Evolutionary conservation across 1,284 basidiomycete species (phyloP).

Genomic region (Ganoderma leucocontextum): DNA sequence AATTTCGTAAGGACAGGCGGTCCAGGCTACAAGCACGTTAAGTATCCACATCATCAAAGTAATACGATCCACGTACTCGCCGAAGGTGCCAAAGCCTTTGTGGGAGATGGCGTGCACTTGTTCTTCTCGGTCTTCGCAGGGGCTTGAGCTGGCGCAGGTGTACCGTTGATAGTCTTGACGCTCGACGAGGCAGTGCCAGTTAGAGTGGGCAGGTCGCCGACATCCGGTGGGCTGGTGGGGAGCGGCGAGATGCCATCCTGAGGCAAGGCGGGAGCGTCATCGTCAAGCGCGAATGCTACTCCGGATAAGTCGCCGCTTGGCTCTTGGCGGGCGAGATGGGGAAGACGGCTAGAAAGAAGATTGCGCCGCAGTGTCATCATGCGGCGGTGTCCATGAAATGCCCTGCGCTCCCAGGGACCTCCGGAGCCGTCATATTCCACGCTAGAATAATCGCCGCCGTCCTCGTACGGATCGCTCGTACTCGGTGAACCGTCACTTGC

Average conservation of each 20-base stretch:
- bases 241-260: conserved; percentile 16
- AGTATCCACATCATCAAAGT: neutral
- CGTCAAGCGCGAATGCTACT: neutral
- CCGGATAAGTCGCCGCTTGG: neutral
- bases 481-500: conserved; percentile 16
- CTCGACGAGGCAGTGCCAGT: conserved; percentile 23
- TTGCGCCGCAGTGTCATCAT: conserved; percentile 31
- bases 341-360: neutral
- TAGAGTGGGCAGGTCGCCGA: conserved; percentile 15
- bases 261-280: neutral
- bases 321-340: neutral
- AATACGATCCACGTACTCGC: conserved; percentile 29
- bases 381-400: conserved; percentile 25
- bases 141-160: conserved; percentile 41
- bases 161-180: conserved; percentile 33
- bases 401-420: conserved; percentile 14
- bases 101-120: conserved; percentile 49
- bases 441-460: conserved; percentile 15
- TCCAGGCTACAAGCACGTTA: conserved; percentile 56
- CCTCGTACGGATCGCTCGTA: conserved; percentile 27
- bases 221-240: conserved; percentile 24
- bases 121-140: conserved; percentile 38
- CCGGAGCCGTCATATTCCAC: conserved; percentile 16
- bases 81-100: conserved; percentile 46
- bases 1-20: conserved; percentile 63